Percentiles rank a stretch among this genome's conserved stretches.
These are phyloP conservation scores for Scenedesmus sp. DNA, from an alignment of 163 green algal genomes.

Conservation along the genomic window DNA sequence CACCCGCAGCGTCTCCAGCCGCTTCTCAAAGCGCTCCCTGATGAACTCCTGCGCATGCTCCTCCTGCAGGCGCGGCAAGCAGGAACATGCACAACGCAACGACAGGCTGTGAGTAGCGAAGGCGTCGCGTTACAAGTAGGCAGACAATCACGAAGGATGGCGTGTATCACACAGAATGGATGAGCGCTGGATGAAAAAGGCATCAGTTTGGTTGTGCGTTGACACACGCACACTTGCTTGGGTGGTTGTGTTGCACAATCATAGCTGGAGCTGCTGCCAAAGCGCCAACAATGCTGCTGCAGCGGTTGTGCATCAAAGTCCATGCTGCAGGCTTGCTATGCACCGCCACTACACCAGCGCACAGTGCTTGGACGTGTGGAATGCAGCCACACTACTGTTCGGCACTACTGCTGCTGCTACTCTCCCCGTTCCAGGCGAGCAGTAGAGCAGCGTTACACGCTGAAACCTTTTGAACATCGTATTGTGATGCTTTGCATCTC, in stretches of 20 bases:
- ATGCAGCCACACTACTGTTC: not conserved
- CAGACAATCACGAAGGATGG: no score
- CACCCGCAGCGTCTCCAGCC: constrained; percentile 20
- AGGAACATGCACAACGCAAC: no score
- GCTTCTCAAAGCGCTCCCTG: constrained; percentile 38
- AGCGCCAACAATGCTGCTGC: no score
- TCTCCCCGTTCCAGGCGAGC: not conserved
- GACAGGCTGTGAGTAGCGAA: not conserved
- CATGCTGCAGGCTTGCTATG: no score
- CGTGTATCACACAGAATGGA: no score
- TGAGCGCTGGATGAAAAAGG: no score
- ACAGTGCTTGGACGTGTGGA: not conserved
- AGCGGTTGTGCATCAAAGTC: no score
- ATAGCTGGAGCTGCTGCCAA: no score
- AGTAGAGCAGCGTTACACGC: not conserved
- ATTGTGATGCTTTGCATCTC: not conserved
- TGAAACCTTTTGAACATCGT: not conserved
- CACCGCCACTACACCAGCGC: not conserved
- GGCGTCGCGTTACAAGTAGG: no score
- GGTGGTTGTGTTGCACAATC: no score
- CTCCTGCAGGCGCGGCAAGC: constrained; percentile 7
- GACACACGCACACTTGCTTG: no score
- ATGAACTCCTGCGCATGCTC: constrained; percentile 51
- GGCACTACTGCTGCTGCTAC: not conserved
- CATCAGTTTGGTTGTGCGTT: no score